A percentile compares a stretch with the other conserved stretches of the same genome.
Conservation (phyloP, 495 filamentous ascomycete genomes). For the Chlorociboria aeruginascens region DNA sequence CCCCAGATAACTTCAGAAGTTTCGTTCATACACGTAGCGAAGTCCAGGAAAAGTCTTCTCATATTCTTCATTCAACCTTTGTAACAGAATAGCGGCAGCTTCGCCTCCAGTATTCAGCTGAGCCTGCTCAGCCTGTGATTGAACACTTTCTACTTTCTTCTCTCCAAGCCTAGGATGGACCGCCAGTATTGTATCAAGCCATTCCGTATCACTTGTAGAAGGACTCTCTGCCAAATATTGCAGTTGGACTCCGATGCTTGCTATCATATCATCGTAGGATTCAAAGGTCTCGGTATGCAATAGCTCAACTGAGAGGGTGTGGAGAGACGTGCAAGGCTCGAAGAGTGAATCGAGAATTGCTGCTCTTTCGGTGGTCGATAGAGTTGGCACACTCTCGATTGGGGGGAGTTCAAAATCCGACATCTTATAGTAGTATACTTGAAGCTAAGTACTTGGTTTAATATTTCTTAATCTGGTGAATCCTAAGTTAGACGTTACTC, state of each 20-base stretch:
- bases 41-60: slow-evolving; percentile 73
- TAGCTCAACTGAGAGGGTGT: slow-evolving; percentile 54
- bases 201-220: slow-evolving; percentile 38
- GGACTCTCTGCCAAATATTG: slow-evolving; percentile 39
- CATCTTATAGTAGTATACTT: slow-evolving; percentile 5
- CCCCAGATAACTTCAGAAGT: slow-evolving; percentile 4
- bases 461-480: background rate
- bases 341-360: slow-evolving; percentile 73
- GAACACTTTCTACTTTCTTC: slow-evolving; percentile 62
- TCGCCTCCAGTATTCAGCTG: slow-evolving; percentile 43
- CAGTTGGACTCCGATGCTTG: slow-evolving; percentile 43
- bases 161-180: slow-evolving; percentile 82
- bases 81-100: slow-evolving; percentile 45
- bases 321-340: slow-evolving; percentile 68
- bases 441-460: background rate
- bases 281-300: slow-evolving; percentile 50
- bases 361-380: slow-evolving; percentile 43
- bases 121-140: slow-evolving; percentile 70
- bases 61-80: slow-evolving; percentile 64
- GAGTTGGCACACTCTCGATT: slow-evolving; percentile 36
- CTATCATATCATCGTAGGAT: slow-evolving; percentile 48
- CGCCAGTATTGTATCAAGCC: slow-evolving; percentile 61
- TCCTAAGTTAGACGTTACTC: background rate
- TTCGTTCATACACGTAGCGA: slow-evolving; percentile 60
- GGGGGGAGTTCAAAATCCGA: slow-evolving; percentile 32